A percentile compares a stretch with the other conserved stretches of the same genome.
phyloP scores from a whole-genome alignment of 495 filamentous ascomycete species.

The Penicillium psychrofluorescens region DNA sequence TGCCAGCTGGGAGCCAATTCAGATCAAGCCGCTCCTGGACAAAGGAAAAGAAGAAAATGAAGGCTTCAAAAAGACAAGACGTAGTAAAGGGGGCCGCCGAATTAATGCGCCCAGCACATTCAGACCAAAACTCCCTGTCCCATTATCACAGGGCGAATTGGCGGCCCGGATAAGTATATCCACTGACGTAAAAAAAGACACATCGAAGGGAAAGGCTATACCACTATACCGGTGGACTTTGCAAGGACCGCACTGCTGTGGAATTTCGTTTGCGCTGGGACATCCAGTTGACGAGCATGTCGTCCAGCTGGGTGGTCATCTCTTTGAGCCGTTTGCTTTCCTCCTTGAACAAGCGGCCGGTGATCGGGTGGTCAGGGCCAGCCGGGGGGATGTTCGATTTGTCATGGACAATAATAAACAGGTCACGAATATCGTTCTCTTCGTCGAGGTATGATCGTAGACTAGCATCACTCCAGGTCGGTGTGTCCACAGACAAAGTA shows the following conservation, averaged over 20 bases:
- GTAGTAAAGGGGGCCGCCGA: conserved; percentile 2
- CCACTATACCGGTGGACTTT: conserved; percentile 9
- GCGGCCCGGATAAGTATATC: conserved; percentile 8
- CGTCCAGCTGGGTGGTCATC: conserved; percentile 77
- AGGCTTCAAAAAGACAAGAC: conserved; percentile 4
- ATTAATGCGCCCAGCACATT: conserved; percentile 21
- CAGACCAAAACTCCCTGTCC: not conserved
- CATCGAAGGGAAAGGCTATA: conserved; percentile 3
- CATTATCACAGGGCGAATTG: not conserved
- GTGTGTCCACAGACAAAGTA: conserved; percentile 29
- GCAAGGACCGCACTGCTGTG: conserved; percentile 6
- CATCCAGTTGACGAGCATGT: conserved; percentile 78
- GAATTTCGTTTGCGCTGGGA: conserved; percentile 43
- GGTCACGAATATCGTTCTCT: conserved; percentile 81
- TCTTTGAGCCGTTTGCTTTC: conserved; percentile 75
- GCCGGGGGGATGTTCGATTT: conserved; percentile 72
- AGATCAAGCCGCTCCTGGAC: conserved; percentile 4
- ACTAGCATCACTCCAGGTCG: conserved; percentile 76
- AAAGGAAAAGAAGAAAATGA: conserved; percentile 1
- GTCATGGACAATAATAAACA: conserved; percentile 87
- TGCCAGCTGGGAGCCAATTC: conserved; percentile 7
- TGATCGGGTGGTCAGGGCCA: conserved; percentile 75
- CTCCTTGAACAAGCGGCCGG: conserved; percentile 71
- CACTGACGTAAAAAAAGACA: conserved; percentile 2
- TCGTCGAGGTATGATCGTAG: conserved; percentile 88